phyloP scores from a whole-genome alignment of 176 grass and related monocot genomes.

The Zizania latifolia region DNA sequence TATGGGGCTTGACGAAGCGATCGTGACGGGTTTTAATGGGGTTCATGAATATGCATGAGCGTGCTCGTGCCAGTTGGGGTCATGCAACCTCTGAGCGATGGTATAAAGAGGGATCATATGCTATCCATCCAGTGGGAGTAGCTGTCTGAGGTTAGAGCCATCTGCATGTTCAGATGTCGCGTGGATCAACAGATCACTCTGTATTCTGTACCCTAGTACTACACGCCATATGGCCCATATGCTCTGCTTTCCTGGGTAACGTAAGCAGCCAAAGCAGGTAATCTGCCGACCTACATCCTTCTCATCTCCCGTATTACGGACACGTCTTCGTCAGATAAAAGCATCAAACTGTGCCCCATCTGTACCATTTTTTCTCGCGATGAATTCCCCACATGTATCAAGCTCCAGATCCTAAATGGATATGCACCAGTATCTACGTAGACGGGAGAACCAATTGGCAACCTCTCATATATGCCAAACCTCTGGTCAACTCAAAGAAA shows the following conservation, averaged over 20 bases:
- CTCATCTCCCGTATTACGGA: neutral
- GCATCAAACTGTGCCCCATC: neutral
- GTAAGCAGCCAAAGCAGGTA: neutral
- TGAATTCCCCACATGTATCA: too few relatives aligned
- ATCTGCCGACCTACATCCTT: slow-evolving; percentile 17
- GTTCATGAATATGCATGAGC: slow-evolving; percentile 1
- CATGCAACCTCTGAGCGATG: too few relatives aligned
- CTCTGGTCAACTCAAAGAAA: neutral
- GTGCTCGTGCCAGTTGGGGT: neutral
- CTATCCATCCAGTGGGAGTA: neutral
- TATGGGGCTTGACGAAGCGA: neutral
- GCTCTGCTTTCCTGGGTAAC: too few relatives aligned
- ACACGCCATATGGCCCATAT: too few relatives aligned
- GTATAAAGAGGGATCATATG: neutral
- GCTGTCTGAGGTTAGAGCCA: neutral
- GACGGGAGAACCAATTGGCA: neutral
- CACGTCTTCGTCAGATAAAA: slow-evolving; percentile 4
- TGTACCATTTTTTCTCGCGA: too few relatives aligned
- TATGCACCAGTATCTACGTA: neutral
- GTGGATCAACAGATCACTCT: too few relatives aligned
- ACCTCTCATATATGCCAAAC: neutral
- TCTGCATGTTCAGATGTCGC: too few relatives aligned
- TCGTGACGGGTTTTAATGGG: neutral
- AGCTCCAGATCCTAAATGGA: too few relatives aligned
- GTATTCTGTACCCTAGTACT: too few relatives aligned